Conservation (phyloP, 208 protist genomes). For the Endotrypanum monterogeii region DNA sequence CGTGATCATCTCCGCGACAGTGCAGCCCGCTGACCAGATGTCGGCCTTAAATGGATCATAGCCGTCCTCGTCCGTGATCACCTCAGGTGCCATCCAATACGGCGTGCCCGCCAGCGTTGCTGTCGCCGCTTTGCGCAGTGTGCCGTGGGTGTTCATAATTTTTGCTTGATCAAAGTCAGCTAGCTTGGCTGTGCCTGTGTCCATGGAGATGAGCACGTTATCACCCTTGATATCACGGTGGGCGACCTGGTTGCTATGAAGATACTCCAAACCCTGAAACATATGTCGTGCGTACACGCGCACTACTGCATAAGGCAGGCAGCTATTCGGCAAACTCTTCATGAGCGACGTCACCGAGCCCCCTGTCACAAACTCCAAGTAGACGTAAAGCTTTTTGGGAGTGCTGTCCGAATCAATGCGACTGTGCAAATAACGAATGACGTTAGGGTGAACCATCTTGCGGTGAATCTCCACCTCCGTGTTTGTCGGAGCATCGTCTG, state of each 20-base stretch:
- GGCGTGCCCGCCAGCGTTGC: conserved; percentile 88
- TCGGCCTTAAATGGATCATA: conserved; percentile 93
- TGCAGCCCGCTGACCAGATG: conserved; percentile 92
- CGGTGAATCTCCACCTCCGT: conserved; percentile 92
- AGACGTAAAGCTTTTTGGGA: conserved; percentile 88
- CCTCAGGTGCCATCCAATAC: conserved; percentile 92
- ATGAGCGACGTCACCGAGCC: conserved; percentile 91
- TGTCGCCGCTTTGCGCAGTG: conserved; percentile 83
- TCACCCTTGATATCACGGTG: conserved; percentile 93
- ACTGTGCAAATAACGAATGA: conserved; percentile 91
- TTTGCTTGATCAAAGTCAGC: conserved; percentile 98
- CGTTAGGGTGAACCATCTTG: conserved; percentile 91
- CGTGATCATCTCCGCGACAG: conserved; percentile 91
- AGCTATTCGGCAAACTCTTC: conserved; percentile 80
- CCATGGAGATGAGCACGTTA: conserved; percentile 93
- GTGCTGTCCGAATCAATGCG: conserved; percentile 76
- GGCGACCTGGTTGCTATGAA: conserved; percentile 89
- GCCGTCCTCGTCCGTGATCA: conserved; percentile 90
- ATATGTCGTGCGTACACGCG: conserved; percentile 88
- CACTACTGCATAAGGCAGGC: conserved; percentile 76
- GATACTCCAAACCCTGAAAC: conserved; percentile 85
- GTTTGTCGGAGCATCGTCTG: conserved; percentile 79
- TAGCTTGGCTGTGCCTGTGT: conserved; percentile 95
- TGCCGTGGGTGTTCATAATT: conserved; percentile 89
- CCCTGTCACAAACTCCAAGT: conserved; percentile 92